Evolutionary conservation across 306 rosid species (phyloP).

Genomic region (Styphnolobium japonicum): DNA sequence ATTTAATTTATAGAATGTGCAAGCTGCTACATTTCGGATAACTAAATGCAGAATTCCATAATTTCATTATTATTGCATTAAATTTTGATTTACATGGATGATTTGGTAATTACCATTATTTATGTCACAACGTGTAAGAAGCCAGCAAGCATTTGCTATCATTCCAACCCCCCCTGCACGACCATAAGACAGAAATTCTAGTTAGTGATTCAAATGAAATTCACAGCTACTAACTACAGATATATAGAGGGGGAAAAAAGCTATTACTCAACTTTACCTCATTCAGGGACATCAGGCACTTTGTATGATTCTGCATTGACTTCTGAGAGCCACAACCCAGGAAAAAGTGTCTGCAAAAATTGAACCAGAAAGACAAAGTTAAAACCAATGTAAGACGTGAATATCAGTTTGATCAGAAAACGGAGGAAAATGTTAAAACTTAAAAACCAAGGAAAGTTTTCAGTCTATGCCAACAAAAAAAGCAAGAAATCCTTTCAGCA

Average conservation of each 20-base stretch:
- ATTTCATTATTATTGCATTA: not conserved
- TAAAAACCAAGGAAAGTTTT: not conserved
- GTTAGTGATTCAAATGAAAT: not conserved
- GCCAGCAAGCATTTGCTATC: slow-evolving; percentile 4
- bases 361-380: not conserved
- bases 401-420: not conserved
- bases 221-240: not conserved
- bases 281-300: slow-evolving; percentile 40
- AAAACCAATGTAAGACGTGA: not conserved
- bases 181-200: not conserved
- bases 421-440: not conserved
- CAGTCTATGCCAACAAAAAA: not conserved
- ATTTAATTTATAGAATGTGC: not conserved
- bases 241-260: not conserved
- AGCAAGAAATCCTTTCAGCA: too few relatives aligned
- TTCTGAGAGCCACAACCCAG: slow-evolving; percentile 43
- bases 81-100: slow-evolving; percentile 10
- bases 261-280: slow-evolving; percentile 15
- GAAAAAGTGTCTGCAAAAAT: slow-evolving; percentile 41
- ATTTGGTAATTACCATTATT: slow-evolving; percentile 29
- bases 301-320: slow-evolving; percentile 46
- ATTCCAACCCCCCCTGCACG: slow-evolving; percentile 18
- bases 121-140: slow-evolving; percentile 21
- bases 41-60: not conserved
- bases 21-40: slow-evolving; percentile 1